Evolutionary conservation across 768 basidiomycete species (phyloP).

Genomic region (Inosperma sp.): DNA sequence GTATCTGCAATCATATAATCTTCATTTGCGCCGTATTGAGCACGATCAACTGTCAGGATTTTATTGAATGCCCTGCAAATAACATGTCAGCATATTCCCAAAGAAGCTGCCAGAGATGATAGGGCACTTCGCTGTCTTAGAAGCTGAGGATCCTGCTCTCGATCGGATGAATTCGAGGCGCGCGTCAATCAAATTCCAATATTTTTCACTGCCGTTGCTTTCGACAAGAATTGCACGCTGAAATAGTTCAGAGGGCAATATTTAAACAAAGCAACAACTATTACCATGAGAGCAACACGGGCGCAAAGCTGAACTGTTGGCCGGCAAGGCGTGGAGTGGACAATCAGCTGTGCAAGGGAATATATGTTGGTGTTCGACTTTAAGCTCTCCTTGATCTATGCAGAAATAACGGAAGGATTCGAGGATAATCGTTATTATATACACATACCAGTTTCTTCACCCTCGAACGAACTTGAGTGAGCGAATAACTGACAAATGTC

Average conservation of each 20-base stretch:
- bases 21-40: neutral
- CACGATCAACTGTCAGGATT: neutral
- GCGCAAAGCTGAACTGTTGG: conserved; percentile 14
- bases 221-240: no score
- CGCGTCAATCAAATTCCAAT: conserved; percentile 1
- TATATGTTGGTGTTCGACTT: conserved; percentile 12
- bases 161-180: conserved; percentile 3
- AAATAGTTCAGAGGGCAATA: no score
- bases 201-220: no score
- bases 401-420: no score
- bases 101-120: no score
- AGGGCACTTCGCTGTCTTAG: conserved; percentile 1
- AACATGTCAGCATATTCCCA: neutral
- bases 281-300: conserved; percentile 14
- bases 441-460: conserved; percentile 20
- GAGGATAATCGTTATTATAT: conserved; percentile 1
- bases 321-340: conserved; percentile 12
- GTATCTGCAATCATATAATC: neutral
- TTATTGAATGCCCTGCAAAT: conserved; percentile 3
- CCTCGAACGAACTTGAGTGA: conserved; percentile 20
- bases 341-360: conserved; percentile 15
- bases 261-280: neutral
- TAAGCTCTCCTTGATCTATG: no score
- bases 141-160: neutral
- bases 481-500: conserved; percentile 12